Percentiles rank a stretch among this genome's conserved stretches.
phyloP scores from a whole-genome alignment of 2,329 filamentous ascomycete genomes.

The Chaetomium sp. region DNA sequence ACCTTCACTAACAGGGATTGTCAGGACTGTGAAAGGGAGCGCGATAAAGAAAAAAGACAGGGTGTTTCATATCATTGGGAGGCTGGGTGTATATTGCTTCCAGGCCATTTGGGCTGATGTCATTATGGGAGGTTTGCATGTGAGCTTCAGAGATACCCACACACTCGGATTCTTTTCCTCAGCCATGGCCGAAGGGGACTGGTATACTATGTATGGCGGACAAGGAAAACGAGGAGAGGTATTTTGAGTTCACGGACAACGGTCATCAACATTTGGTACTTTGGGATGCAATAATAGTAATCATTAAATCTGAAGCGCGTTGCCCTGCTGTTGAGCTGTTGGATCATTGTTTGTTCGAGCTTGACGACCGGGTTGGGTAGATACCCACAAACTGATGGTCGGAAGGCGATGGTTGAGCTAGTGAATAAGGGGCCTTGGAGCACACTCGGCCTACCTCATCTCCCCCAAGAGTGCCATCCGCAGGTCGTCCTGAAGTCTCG shows the following conservation, averaged over 20 bases:
- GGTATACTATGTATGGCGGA: neutral
- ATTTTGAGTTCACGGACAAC: neutral
- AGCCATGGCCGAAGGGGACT: neutral
- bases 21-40: neutral
- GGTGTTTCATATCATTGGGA: neutral
- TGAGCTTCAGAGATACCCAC: neutral
- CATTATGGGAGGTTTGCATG: neutral
- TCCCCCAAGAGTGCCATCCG: neutral
- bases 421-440: neutral
- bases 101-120: neutral
- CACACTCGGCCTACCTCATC: neutral
- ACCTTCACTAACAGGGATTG: neutral
- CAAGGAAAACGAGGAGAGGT: neutral
- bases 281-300: neutral
- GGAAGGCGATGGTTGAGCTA: neutral
- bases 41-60: neutral
- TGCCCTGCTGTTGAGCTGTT: neutral
- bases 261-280: neutral
- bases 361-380: too few species aligned
- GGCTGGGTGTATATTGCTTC: neutral
- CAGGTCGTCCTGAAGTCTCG: neutral
- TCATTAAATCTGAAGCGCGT: neutral
- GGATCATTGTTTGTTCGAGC: too few species aligned
- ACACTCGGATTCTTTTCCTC: neutral
- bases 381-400: too few species aligned